Evolutionary conservation across 2,329 filamentous ascomycete genomes (phyloP), one percentile per base, ranked within the genome.

Genomic region (Epicoccum sorghinum): DNA sequence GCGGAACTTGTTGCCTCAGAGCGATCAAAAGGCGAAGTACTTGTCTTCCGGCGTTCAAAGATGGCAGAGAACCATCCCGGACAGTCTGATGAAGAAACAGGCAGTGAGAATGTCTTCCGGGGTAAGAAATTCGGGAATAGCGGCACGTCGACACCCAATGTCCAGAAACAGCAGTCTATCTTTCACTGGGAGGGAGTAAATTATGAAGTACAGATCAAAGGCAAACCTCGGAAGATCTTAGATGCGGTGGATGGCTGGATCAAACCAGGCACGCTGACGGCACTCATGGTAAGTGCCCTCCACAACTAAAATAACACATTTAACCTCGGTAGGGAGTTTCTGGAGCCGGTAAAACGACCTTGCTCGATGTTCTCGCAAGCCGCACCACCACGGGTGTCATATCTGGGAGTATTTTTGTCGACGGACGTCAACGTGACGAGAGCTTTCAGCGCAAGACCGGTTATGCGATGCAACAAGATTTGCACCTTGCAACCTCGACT

Each of bases 401-500:
- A 8, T 61, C 60, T 25, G 68, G 68, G 2, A 55, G 59, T 14
- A 68, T 68, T 53, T 48, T 71, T 13, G 68, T 72, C 5, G 59
- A 70, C 41, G 66, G 66, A 6, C 55, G 61, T 14, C 57, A 61
- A 12, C 62, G 58, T 89, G 90, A 93, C 61, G 82, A 82, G 41
- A 90, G 88, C 0, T 96, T 96, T 81, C 91, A 95, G 73, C 87
- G 91, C 55, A 92, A 92, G 77, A 93, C 90, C 0, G 91, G 91
- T 41, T 96, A 95, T 64, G 91, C 92, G 29, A 90, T 96, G 70
- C 91, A 96, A 71, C 60, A 63, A 37, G 69, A 72, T 58, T 58
- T 72, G n/a, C 70, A 73, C 43, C 52, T 72, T 3, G 57, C 61
- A 24, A 73, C 68, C 12, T 58, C 68, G 3, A 71, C 69, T 3